These are phyloP conservation scores for Notholithocarpus densiflorus DNA, from an alignment of 306 rosid species.

Conservation along the genomic window DNA sequence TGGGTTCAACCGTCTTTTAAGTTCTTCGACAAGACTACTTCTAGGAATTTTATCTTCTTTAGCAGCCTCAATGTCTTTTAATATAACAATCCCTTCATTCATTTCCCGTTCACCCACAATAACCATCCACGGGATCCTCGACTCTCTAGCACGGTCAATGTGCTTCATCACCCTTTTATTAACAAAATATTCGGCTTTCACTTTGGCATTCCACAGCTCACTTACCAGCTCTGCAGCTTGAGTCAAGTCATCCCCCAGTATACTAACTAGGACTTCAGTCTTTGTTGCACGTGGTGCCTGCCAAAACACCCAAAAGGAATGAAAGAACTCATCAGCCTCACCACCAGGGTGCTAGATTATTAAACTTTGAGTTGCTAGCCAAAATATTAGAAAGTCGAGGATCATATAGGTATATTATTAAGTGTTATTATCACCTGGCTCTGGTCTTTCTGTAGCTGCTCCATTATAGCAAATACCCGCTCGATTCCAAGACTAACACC, in stretches of 20 bases:
- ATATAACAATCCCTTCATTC: constrained; percentile 58
- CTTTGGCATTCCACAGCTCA: constrained; percentile 66
- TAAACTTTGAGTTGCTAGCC: no score
- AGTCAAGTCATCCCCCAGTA: constrained; percentile 62
- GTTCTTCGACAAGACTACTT: constrained; percentile 57
- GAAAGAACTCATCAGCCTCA: background rate
- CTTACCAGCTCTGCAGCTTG: constrained; percentile 71
- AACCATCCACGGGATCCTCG: constrained; percentile 87
- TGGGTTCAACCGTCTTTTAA: constrained; percentile 41
- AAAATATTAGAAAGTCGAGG: no score
- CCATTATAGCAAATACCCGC: constrained; percentile 90
- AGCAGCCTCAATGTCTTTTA: constrained; percentile 48
- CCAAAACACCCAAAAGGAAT: background rate
- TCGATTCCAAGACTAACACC: constrained; percentile 97
- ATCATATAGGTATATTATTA: background rate
- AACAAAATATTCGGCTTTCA: constrained; percentile 63
- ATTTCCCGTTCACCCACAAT: constrained; percentile 69
- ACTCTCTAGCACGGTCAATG: constrained; percentile 69
- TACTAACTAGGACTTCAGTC: constrained; percentile 82
- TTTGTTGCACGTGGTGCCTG: constrained; percentile 75
- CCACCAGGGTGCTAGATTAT: no score
- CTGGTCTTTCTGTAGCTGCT: constrained; percentile 62
- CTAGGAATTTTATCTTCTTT: constrained; percentile 44
- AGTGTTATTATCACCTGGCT: constrained; percentile 58
- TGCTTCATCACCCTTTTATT: constrained; percentile 61